Evolutionary conservation across 371 early-diverging fungal species (phyloP), one percentile per base, ranked within the genome.

Genomic region (Basidiobolus meristosporus): DNA sequence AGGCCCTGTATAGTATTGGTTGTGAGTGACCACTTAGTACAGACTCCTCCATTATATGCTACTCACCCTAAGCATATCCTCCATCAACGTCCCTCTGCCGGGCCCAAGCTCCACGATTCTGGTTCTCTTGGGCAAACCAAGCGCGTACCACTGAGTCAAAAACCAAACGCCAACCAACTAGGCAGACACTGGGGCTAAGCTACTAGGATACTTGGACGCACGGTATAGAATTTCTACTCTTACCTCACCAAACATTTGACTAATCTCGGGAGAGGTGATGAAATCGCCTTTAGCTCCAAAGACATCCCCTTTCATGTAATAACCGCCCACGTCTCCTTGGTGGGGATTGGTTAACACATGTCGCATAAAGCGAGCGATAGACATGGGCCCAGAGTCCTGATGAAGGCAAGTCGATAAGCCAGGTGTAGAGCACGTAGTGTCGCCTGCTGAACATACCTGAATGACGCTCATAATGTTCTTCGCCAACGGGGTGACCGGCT

Each of bases 221-320:
- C n/a, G 31, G 14, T 17, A 15, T 12, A 29, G 34, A 3, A 19
- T 15, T 21, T 39, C n/a, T 20, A n/a, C 12, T 10, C 36, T 45
- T 62, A 78, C 75, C 66, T 95, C 97, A 18, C 97, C 97, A 76
- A 93, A 95, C 68, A 92, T 77, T 57, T 96, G 97, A 50, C 78
- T 80, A 48, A 97, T 87, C 56, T 97, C 97, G 11, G 97, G 97
- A 5, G 88, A 84, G 4, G 97, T 97, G 11, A 78, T 64, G 59
- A 97, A 97, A 48, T 95, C 96, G 9, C 95, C 96, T 42, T 77
- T 45, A n/a, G 51, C 41, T n/a, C 96, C 96, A 64, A 97, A 87
- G 4, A 91, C 88, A 50, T 90, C 82, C 2, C 73, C 72, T 35
- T 66, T 59, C 71, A 79, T 90, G 56, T 96, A 96, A 53, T 93